Evolutionary conservation across 371 early-diverging fungal genomes (phyloP).

Genomic region (Catenaria anguillulae): DNA sequence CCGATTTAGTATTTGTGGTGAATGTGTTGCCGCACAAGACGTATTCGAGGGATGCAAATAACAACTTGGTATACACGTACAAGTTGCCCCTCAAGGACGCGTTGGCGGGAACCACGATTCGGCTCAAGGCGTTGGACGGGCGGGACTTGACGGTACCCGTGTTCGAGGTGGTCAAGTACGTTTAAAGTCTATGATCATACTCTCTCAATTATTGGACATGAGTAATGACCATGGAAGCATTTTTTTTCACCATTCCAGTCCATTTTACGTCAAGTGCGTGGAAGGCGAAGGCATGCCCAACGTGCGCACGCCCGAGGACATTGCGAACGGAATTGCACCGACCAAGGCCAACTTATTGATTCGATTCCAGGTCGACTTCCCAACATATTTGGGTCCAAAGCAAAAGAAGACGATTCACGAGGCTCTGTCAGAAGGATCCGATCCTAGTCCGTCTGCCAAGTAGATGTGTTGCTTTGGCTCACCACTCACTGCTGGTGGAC

Average conservation of each 20-base stretch:
- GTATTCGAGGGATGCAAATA: conserved; percentile 23
- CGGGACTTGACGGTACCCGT: conserved; percentile 28
- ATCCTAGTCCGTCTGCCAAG: no score
- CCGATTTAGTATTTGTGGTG: conserved; percentile 35
- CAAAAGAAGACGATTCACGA: conserved; percentile 25
- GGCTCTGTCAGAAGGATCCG: no score
- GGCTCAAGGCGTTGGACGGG: conserved; percentile 28
- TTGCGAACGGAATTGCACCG: background rate
- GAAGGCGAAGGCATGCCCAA: conserved; percentile 22
- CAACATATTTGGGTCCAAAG: conserved; percentile 23
- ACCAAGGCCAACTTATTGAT: conserved; percentile 21
- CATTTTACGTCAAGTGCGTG: conserved; percentile 24
- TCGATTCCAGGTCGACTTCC: conserved; percentile 26
- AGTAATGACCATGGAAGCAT: background rate
- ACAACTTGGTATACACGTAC: conserved; percentile 24
- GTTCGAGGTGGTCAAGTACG: conserved; percentile 28
- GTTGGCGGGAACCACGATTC: conserved; percentile 23
- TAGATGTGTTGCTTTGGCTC: no score
- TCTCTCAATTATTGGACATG: background rate
- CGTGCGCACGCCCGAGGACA: background rate
- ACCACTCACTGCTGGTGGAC: no score
- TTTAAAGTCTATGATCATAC: background rate
- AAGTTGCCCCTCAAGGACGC: conserved; percentile 26
- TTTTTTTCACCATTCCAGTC: conserved; percentile 12
- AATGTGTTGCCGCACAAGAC: conserved; percentile 24